These are phyloP conservation scores for Colletotrichum godetiae DNA, from an alignment of 2,329 filamentous ascomycete species.

Conservation along the genomic window DNA sequence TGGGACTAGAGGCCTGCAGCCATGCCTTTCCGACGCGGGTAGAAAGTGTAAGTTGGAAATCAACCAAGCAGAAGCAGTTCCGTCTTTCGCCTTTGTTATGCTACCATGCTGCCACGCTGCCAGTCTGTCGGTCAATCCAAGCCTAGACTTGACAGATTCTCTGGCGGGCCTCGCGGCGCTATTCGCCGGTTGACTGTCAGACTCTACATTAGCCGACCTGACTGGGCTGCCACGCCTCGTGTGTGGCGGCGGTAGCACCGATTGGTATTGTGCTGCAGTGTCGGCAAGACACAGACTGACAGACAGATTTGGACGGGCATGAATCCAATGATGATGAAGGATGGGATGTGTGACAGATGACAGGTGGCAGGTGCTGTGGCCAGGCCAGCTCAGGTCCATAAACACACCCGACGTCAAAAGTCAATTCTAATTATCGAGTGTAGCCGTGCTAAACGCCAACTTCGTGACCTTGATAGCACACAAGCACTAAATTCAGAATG, in stretches of 20 bases:
- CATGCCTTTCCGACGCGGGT: conserved; percentile 24
- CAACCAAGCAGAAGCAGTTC: conserved; percentile 16
- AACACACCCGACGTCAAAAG: not conserved
- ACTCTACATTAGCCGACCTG: conserved; percentile 3
- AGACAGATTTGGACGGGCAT: not conserved
- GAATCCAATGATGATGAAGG: not conserved
- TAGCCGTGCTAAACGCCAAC: not conserved
- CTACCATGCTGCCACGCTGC: not conserved
- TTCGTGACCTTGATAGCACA: not conserved
- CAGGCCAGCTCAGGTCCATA: not conserved
- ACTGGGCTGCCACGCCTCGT: not conserved
- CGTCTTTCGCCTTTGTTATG: not conserved
- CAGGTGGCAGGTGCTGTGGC: not conserved
- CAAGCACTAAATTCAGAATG: not conserved
- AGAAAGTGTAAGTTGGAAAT: conserved; percentile 17
- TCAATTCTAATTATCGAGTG: not conserved
- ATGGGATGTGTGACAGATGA: not conserved
- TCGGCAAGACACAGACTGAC: not conserved
- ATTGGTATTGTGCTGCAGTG: not conserved
- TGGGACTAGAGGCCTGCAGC: conserved; percentile 13
- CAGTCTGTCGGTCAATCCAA: not conserved
- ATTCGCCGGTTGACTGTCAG: not conserved
- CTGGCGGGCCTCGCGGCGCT: not conserved
- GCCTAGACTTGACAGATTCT: not conserved
- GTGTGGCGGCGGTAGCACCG: not conserved